Conservation (phyloP, 257 asterid species). For the Forsythia suspensa region DNA sequence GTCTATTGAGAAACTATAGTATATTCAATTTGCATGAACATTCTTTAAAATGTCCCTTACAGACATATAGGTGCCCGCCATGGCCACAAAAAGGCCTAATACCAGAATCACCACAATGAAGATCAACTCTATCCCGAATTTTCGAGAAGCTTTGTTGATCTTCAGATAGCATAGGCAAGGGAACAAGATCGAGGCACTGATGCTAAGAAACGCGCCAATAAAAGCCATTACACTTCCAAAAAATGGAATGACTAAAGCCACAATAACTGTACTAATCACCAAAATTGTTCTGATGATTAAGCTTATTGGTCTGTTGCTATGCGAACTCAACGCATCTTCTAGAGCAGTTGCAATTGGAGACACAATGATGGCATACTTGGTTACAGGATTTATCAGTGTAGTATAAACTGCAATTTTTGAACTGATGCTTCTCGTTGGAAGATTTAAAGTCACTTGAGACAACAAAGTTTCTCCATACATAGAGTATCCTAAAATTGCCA, state of each 20-base stretch:
- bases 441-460: conserved; percentile 16
- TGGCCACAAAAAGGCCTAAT: conserved; percentile 19
- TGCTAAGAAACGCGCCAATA: conserved; percentile 24
- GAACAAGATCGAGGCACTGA: conserved; percentile 25
- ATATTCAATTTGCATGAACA: not conserved
- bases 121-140: conserved; percentile 9
- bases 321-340: conserved; percentile 8
- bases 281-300: conserved; percentile 22
- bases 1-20: not conserved
- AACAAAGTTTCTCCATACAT: conserved; percentile 34
- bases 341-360: conserved; percentile 28
- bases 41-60: conserved; percentile 12
- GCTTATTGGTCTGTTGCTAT: conserved; percentile 1
- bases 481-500: conserved; percentile 33
- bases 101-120: conserved; percentile 13
- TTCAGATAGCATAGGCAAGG: conserved; percentile 38
- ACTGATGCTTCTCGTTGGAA: not conserved
- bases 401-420: not conserved
- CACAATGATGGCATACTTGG: not conserved
- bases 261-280: conserved; percentile 17
- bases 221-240: conserved; percentile 33
- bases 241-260: conserved; percentile 24
- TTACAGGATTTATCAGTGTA: not conserved
- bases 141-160: conserved; percentile 21
- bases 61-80: conserved; percentile 28